Evolutionary conservation across 106 monocot genomes (phyloP), one percentile per base, ranked within the genome.

Genomic region (Dendrobium chrysotoxum): DNA sequence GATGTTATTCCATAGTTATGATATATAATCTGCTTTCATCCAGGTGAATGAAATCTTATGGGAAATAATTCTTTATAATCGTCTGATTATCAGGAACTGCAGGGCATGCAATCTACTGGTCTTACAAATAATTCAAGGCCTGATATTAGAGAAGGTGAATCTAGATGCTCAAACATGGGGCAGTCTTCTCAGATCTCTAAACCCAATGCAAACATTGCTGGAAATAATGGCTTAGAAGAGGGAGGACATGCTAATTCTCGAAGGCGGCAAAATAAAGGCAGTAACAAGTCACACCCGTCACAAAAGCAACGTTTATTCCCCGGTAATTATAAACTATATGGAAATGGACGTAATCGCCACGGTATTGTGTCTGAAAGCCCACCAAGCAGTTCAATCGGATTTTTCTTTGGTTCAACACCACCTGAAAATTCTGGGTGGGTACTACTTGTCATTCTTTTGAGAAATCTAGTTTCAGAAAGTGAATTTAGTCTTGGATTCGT

Each of bases 321-420:
- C 15, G 83, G 88, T n/a, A 90, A 85, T 79, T 88, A 87, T 55
- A 88, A 83, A 57, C 81, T 75, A 75, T 54, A 86, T 61, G 77
- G 82, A 18, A 88, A 50, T 75, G 79, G 77, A 3, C 84, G 74
- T 20, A 86, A 85, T 77, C 72, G 82, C 50, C 86, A 88, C 61
- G 88, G 83, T 41, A 50, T 82, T 61, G 90, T 87, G 7, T 88
- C 99, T 16, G 95, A 93, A 82, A 99, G 93, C 77, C 99, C 93
- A 5, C 98, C 92, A 75, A 87, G 87, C 74, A 89, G 82, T 45
- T 87, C 93, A 65, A 80, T 99, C 83, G 99, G 95, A 3, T 95
- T 90, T 86, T 95, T 95, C 85, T 99, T 93, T 70, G 93, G 92
- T 9, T 88, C 95, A 80, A 95, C 95, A 17, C 95, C 95, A 21